Percentiles rank a stretch among this genome's conserved stretches.
phyloP scores from a whole-genome alignment of 768 basidiomycete species.

The Auricularia cornea region DNA sequence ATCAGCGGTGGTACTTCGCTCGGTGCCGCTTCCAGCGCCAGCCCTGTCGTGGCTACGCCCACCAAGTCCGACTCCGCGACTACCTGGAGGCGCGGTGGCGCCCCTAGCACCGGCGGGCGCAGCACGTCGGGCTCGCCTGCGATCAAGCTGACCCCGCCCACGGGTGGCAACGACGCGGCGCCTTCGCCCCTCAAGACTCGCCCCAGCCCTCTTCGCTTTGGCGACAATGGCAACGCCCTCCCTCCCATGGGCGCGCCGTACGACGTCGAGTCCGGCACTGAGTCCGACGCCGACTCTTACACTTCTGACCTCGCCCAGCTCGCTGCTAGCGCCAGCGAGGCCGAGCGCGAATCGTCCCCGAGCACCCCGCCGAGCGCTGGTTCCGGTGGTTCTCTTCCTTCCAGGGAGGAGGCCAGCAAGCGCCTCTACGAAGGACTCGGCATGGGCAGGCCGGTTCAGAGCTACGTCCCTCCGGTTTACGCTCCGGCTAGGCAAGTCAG shows the following conservation, averaged over 20 bases:
- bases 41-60: slow-evolving; percentile 28
- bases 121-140: slow-evolving; percentile 35
- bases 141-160: slow-evolving; percentile 67
- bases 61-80: slow-evolving; percentile 75
- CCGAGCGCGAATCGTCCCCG: slow-evolving; percentile 48
- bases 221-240: slow-evolving; percentile 34
- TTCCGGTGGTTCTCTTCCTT: slow-evolving; percentile 52
- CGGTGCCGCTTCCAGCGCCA: slow-evolving; percentile 41
- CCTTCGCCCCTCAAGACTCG: background rate
- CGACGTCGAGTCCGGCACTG: slow-evolving; percentile 47
- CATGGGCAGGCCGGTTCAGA: slow-evolving; percentile 54
- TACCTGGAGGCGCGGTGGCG: slow-evolving; percentile 69
- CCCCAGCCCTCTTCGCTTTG: background rate
- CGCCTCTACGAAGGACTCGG: slow-evolving; percentile 84
- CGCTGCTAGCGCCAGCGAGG: slow-evolving; percentile 1
- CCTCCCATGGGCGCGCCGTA: slow-evolving; percentile 35
- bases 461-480: slow-evolving; percentile 4
- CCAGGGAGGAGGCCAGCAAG: slow-evolving; percentile 80
- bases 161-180: slow-evolving; percentile 35
- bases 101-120: slow-evolving; percentile 53
- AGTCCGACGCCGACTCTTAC: slow-evolving; percentile 37
- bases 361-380: slow-evolving; percentile 67
- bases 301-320: slow-evolving; percentile 10
- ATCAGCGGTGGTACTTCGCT: slow-evolving; percentile 69
- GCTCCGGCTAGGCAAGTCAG: slow-evolving; percentile 53